phyloP scores from a whole-genome alignment of 345 rosid species.

The Eucalyptus cloeziana region DNA sequence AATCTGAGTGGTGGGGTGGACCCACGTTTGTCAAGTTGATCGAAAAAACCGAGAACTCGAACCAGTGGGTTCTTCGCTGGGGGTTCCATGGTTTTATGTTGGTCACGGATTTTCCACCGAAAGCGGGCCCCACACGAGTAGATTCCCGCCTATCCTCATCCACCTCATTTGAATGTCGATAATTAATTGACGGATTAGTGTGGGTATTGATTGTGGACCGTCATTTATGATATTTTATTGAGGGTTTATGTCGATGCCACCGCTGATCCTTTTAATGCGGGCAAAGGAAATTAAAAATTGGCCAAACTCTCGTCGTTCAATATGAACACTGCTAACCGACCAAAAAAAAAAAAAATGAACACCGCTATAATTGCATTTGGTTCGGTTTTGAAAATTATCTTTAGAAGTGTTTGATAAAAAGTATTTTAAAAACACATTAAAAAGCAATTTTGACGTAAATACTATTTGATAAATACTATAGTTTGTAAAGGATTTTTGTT shows the following conservation, averaged over 20 bases:
- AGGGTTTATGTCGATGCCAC: not conserved
- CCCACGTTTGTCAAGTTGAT: not conserved
- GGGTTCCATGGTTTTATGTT: not conserved
- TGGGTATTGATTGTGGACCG: not conserved
- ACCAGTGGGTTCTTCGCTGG: not conserved
- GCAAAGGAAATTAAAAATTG: not conserved
- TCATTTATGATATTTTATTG: not conserved
- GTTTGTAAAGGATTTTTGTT: too few relatives aligned
- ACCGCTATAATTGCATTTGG: not conserved
- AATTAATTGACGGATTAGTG: not conserved
- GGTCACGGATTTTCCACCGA: not conserved
- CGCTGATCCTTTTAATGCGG: not conserved
- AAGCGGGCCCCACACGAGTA: not conserved
- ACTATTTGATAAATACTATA: too few relatives aligned
- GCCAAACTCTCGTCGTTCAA: not conserved
- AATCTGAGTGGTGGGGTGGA: not conserved
- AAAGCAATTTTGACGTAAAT: too few relatives aligned
- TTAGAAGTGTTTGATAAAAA: too few relatives aligned
- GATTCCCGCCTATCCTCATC: not conserved
- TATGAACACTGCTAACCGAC: not conserved
- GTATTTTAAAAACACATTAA: too few relatives aligned
- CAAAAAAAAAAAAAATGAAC: not conserved
- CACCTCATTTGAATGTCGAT: not conserved
- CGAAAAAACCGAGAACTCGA: not conserved
- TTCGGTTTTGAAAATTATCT: too few relatives aligned